Percentiles rank a stretch among this genome's conserved stretches.
phyloP scores from a whole-genome alignment of 768 basidiomycete genomes.

The Psilocybe sp. region DNA sequence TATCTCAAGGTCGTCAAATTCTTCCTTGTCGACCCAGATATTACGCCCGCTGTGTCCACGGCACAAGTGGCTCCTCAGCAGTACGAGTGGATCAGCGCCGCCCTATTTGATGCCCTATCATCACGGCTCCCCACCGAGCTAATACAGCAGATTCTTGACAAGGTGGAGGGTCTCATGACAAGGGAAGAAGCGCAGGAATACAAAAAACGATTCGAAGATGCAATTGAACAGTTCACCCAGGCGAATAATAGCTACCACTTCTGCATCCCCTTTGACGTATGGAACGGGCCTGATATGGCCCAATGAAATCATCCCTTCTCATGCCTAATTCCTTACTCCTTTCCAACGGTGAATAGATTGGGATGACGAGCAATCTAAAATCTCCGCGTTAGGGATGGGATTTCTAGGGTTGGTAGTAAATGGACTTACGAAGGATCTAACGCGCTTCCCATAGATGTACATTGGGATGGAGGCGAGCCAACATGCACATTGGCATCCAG shows the following conservation, averaged over 20 bases:
- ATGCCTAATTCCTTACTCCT: background rate
- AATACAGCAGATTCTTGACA: slow-evolving; percentile 35
- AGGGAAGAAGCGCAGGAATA: slow-evolving; percentile 33
- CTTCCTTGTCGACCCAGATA: slow-evolving; percentile 48
- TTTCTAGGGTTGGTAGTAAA: background rate
- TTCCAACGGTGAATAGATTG: slow-evolving; percentile 18
- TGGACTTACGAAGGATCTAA: slow-evolving; percentile 37
- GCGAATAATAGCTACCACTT: slow-evolving; percentile 45
- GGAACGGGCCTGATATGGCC: slow-evolving; percentile 30
- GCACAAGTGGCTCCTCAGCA: slow-evolving; percentile 49
- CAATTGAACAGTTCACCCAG: slow-evolving; percentile 32
- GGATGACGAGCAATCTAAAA: slow-evolving; percentile 23
- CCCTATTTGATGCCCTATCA: slow-evolving; percentile 32
- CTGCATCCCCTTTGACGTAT: slow-evolving; percentile 49
- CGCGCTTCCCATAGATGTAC: slow-evolving; percentile 43
- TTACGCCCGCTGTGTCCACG: slow-evolving; percentile 38
- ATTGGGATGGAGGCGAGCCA: slow-evolving; percentile 40
- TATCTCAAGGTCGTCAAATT: slow-evolving; percentile 41
- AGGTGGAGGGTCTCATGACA: slow-evolving; percentile 37
- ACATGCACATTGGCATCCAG: slow-evolving; percentile 36
- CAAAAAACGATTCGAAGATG: slow-evolving; percentile 27
- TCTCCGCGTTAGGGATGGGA: background rate
- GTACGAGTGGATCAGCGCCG: slow-evolving; percentile 37
- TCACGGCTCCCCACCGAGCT: slow-evolving; percentile 41
- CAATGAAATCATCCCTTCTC: slow-evolving; percentile 1